Evolutionary conservation across 805 yeast genomes (phyloP), one percentile per base, ranked within the genome.

Genomic region (Candida odintsovae): DNA sequence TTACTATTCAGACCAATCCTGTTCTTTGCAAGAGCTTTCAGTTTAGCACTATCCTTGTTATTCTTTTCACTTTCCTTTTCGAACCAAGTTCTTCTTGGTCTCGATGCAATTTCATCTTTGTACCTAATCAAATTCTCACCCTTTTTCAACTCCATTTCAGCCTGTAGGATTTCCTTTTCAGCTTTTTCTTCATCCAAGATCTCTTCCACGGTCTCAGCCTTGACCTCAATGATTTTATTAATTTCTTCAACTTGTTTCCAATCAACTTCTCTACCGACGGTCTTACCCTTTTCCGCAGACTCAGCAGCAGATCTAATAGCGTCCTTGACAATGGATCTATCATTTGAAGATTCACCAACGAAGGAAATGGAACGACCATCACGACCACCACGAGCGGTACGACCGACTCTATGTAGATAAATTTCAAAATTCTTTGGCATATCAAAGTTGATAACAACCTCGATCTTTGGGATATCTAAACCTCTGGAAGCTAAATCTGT

Each of bases 401-500:
- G 87, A 69, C 99, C 99, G 50, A 94, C 97, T 74, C 99, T 86
- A 70, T 94, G 99, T 59, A 94, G 73, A 66, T 94, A 94, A 35
- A 92, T 78, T 54, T 94, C 99, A 59, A 86, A 83, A 26, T 86
- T 75, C 65, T 88, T 87, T 43, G 99, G 99, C 95, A 94, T 88
- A 62, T 94, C 99, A 66, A 76, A 94, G 68, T 94, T 94, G 61
- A 94, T 78, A 41, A 94, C 99, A 49, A 85, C 82, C 65, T 90
- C 98, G 64, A 94, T 90, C 68, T 92, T 92, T 51, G 98, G 98
- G 61, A 94, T 94, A 85, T 94, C 99, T 63, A 94, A 77, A 76
- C 99, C 99, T 80, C 99, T 86, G 25, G 99, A 92, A 2, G 99
- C 99, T 65, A 94, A 77, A 76, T 94, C 99, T 1, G 99, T 94